Percentiles rank a stretch among this genome's conserved stretches.
Evolutionary conservation across 441 rosid genomes (phyloP).

Genomic region (Syzygium malaccense): DNA sequence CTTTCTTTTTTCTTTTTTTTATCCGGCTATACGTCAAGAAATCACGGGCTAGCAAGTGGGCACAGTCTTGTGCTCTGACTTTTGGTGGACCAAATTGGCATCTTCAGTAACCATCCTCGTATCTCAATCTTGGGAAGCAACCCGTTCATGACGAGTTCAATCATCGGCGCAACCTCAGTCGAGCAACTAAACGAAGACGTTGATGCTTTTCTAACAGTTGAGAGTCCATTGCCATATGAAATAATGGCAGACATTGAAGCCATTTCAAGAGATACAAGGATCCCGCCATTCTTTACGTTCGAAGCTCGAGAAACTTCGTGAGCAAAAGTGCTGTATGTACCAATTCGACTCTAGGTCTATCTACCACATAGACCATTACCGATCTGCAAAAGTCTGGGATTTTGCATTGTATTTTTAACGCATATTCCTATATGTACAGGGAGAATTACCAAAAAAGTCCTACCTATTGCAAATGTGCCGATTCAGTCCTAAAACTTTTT

Average conservation of each 20-base stretch:
- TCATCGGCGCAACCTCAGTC: conserved; percentile 75
- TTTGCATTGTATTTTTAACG: not conserved
- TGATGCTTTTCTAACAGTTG: conserved; percentile 57
- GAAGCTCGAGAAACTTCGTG: not conserved
- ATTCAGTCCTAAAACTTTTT: too few species aligned
- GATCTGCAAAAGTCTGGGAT: not conserved
- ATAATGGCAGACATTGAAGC: conserved; percentile 59
- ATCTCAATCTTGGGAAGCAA: conserved; percentile 53
- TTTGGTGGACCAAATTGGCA: not conserved
- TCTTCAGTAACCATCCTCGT: not conserved
- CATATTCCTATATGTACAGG: not conserved
- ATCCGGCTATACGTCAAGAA: not conserved
- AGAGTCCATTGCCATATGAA: conserved; percentile 59
- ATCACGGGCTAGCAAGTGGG: not conserved
- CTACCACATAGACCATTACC: not conserved
- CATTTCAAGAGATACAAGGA: conserved; percentile 65
- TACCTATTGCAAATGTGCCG: too few species aligned
- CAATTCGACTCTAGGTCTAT: not conserved
- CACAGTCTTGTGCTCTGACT: not conserved
- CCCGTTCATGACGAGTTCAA: conserved; percentile 85
- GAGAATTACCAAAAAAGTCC: too few species aligned
- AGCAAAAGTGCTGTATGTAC: not conserved
- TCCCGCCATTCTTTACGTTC: conserved; percentile 28
- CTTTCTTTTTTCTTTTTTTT: not conserved
- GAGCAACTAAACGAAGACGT: conserved; percentile 79